Evolutionary conservation across 129 eudicot genomes (phyloP).

Genomic region (Gnaphalium uliginosum): DNA sequence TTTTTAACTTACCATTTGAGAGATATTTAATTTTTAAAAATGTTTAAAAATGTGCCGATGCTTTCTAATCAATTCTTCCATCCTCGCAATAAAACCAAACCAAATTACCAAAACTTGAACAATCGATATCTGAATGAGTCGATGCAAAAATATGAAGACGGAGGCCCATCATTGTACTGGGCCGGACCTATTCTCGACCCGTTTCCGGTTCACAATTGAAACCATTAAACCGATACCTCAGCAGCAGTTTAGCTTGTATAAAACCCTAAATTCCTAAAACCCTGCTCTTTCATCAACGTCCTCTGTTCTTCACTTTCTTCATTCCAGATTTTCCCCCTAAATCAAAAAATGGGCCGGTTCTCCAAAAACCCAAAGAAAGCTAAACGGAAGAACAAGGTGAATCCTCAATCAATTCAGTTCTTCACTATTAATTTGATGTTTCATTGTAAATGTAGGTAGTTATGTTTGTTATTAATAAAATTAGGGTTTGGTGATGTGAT

Average conservation of each 20-base stretch:
- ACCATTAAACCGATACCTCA: background rate
- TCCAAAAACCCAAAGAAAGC: conserved; percentile 73
- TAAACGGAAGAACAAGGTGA: conserved; percentile 76
- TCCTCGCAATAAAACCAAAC: no score
- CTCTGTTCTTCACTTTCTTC: background rate
- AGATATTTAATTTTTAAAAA: no score
- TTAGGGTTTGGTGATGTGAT: background rate
- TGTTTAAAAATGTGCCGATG: no score
- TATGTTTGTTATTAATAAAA: background rate
- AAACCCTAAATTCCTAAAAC: conserved; percentile 55
- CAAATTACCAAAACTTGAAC: no score
- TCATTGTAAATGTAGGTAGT: background rate
- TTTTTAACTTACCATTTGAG: no score
- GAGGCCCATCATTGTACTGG: background rate
- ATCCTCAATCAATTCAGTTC: background rate
- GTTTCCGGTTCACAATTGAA: background rate
- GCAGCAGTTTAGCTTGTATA: background rate
- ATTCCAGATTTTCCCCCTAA: background rate
- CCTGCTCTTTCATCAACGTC: conserved; percentile 8
- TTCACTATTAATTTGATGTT: background rate
- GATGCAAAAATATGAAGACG: no score
- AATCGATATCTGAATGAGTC: no score
- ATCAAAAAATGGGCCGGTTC: conserved; percentile 62
- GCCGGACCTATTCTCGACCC: conserved; percentile 9
- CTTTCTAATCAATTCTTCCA: no score